Evolutionary conservation across 441 rosid species (phyloP).

Genomic region (Populus trichocarpa): DNA sequence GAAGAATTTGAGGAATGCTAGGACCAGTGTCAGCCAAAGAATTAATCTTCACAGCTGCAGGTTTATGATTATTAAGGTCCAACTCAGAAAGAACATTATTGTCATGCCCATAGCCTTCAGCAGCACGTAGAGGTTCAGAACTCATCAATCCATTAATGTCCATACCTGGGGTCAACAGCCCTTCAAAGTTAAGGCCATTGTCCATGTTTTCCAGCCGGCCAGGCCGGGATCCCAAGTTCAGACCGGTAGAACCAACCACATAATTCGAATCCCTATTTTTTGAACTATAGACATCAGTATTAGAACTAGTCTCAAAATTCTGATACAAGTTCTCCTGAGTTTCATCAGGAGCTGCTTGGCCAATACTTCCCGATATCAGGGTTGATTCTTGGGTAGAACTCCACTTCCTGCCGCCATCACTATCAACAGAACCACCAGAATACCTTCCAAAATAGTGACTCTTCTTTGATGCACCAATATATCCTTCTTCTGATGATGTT

Average conservation of each 20-base stretch:
- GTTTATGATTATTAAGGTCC: constrained; percentile 48
- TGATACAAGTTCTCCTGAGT: constrained; percentile 62
- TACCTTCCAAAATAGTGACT: constrained; percentile 77
- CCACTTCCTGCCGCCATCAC: constrained; percentile 90
- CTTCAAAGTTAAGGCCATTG: constrained; percentile 43
- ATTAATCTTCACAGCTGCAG: constrained; percentile 50
- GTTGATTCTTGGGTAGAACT: constrained; percentile 70
- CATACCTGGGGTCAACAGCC: constrained; percentile 41
- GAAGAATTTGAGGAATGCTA: constrained; percentile 96
- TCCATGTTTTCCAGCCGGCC: constrained; percentile 51
- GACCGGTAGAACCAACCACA: constrained; percentile 38
- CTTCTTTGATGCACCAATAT: constrained; percentile 57
- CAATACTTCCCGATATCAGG: constrained; percentile 39
- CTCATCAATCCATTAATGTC: constrained; percentile 49
- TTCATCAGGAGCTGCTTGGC: constrained; percentile 57
- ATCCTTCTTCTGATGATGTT: constrained; percentile 93
- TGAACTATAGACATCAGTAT: constrained; percentile 40
- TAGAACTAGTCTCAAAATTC: constrained; percentile 54
- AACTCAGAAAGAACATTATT: constrained; percentile 41
- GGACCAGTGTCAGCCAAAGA: constrained; percentile 51
- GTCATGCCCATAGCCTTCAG: constrained; percentile 41
- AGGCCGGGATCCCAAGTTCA: constrained; percentile 38
- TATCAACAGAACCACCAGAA: constrained; percentile 74
- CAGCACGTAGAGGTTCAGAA: constrained; percentile 38
- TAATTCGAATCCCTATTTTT: constrained; percentile 52